phyloP scores from a whole-genome alignment of 495 filamentous ascomycete genomes.

The Cudoniella acicularis region DNA sequence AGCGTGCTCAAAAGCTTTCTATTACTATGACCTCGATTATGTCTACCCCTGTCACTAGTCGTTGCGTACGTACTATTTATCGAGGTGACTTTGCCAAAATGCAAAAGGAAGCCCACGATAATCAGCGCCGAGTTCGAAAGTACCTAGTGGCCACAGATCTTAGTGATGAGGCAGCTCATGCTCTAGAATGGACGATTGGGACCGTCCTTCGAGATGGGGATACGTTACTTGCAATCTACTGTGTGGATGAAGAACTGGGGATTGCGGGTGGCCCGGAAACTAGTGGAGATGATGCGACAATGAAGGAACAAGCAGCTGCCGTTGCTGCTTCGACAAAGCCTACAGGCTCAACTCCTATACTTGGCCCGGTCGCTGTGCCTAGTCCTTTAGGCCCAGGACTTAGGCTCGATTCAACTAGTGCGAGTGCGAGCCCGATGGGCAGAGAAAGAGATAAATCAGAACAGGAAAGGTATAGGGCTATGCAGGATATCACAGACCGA shows the following conservation, averaged over 20 bases:
- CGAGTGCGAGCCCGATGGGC: conserved; percentile 22
- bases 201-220: conserved; percentile 94
- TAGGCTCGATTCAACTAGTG: conserved; percentile 20
- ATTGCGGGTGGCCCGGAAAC: conserved; percentile 27
- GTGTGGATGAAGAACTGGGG: conserved; percentile 79
- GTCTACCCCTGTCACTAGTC: conserved; percentile 68
- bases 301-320: conserved; percentile 66
- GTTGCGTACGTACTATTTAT: conserved; percentile 81
- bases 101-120: conserved; percentile 68
- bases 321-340: conserved; percentile 24
- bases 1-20: conserved; percentile 76
- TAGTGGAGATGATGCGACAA: conserved; percentile 48
- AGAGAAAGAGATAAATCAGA: conserved; percentile 55
- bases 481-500: conserved; percentile 70
- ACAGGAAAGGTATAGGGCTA: conserved; percentile 71
- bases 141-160: conserved; percentile 93
- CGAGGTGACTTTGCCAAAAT: conserved; percentile 78
- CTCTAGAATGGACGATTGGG: conserved; percentile 94
- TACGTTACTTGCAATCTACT: conserved; percentile 87
- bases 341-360: conserved; percentile 29
- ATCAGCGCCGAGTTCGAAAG: conserved; percentile 69
- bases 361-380: conserved; percentile 31
- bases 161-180: conserved; percentile 89
- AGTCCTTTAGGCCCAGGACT: conserved; percentile 30
- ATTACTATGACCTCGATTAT: conserved; percentile 76